phyloP scores from a whole-genome alignment of 352 stramenopile genomes.

The Globisporangium canariense region DNA sequence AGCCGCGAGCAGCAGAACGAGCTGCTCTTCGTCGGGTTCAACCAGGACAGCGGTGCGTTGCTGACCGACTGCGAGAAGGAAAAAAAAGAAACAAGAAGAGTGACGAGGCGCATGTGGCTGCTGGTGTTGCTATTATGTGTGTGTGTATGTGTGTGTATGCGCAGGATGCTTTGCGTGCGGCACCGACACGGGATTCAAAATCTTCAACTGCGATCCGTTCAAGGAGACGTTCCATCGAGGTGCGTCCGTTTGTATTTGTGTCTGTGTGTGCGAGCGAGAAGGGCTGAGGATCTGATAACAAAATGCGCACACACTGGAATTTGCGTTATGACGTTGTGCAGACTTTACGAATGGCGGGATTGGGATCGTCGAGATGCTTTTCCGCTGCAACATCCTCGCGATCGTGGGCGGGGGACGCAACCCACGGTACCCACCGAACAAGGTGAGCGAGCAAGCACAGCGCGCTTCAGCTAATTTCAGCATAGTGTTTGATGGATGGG shows the following conservation, averaged over 20 bases:
- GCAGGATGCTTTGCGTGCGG: slow-evolving; percentile 93
- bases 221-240: slow-evolving; percentile 95
- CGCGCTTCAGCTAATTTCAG: neutral
- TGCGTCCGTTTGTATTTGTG: slow-evolving; percentile 19
- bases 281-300: slow-evolving; percentile 1
- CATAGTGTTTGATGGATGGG: neutral
- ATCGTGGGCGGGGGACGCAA: slow-evolving; percentile 91
- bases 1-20: slow-evolving; percentile 89
- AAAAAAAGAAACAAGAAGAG: neutral
- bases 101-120: neutral
- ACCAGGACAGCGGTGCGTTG: slow-evolving; percentile 89
- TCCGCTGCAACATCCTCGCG: slow-evolving; percentile 98
- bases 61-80: neutral
- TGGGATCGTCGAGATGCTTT: slow-evolving; percentile 99
- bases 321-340: slow-evolving; percentile 18
- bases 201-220: slow-evolving; percentile 98
- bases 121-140: neutral
- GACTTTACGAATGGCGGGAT: slow-evolving; percentile 95
- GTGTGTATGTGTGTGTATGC: neutral
- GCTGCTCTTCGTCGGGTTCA: slow-evolving; percentile 94
- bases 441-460: slow-evolving; percentile 40
- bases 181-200: slow-evolving; percentile 96
- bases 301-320: neutral
- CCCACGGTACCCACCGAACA: slow-evolving; percentile 95
- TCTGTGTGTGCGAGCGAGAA: neutral